Base-by-base conservation (phyloP, 202 grass and related monocot genomes). In the Schoenoplectus tabernaemontani region DNA sequence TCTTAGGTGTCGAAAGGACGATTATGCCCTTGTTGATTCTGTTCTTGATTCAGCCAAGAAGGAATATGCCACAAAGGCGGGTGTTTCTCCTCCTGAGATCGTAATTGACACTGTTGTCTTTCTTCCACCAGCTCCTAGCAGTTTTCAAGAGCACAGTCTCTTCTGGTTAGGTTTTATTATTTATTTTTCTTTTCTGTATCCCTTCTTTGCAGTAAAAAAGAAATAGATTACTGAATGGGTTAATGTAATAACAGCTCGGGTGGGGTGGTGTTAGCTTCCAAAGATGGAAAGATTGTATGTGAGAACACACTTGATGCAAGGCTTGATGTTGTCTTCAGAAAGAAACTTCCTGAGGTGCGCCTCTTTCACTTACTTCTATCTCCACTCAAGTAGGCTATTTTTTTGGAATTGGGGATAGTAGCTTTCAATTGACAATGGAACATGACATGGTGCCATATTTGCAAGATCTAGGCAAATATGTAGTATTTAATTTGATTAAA, bases 221-320 rank as follows among this genome's bases (percentile, higher is more conserved):
- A 56, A 34, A 72, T 57, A 57, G 13, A 67, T 73, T 7, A 56
- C 26, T 75, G 70, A 75, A 3, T 36, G 50, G 62, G 26, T 57
- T 77, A 77, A 77, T n/a, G n/a, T 56, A 56, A 75, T 80, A 70
- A 57, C 85, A 92, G 93, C 86, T 92, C 87, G 15, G 93, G 93
- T 24, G 93, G 93, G 86, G 87, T 96, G 84, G 93, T 96, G 62
- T 43, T 96, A 51, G 93, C 93, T 78, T 96, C 93, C 53, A 88
- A 81, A 82, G 90, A 96, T 85, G 93, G 93, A 57, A 97, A 97
- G 87, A 97, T 97, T 9, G 93, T 97, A 26, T 87, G 65, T 16
- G 90, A 93, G 73, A 93, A 97, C 82, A 97, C 90, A 65, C 82
- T 97, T 77, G 93, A 97, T 91, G 85, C 93, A 83, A 91, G 90